These are phyloP conservation scores for Datisca glomerata DNA, from an alignment of 306 rosid species.

Conservation along the genomic window DNA sequence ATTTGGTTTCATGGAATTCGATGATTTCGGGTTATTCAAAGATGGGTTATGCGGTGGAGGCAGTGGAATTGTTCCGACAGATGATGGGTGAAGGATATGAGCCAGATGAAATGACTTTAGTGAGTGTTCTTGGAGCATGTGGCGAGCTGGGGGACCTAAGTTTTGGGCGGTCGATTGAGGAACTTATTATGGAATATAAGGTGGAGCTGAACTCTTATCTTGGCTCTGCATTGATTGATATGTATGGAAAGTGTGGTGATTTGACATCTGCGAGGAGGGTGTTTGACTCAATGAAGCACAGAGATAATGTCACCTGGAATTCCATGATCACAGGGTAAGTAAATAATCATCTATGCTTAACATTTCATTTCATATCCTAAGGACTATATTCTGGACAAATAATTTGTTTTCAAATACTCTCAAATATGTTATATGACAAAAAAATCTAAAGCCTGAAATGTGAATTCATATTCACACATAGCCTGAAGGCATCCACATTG, in stretches of 20 bases:
- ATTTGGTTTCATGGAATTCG: slow-evolving; percentile 87
- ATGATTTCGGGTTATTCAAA: slow-evolving; percentile 67
- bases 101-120: slow-evolving; percentile 69
- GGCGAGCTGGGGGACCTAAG: slow-evolving; percentile 67
- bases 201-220: slow-evolving; percentile 43
- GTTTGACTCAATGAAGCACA: slow-evolving; percentile 42
- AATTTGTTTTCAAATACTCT: neutral
- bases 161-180: slow-evolving; percentile 68
- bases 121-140: slow-evolving; percentile 70
- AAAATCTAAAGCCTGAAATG: neutral
- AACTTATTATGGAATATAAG: slow-evolving; percentile 36
- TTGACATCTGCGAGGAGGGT: slow-evolving; percentile 59
- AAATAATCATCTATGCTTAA: slow-evolving; percentile 1
- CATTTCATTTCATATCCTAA: neutral
- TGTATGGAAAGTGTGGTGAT: slow-evolving; percentile 76
- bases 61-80: slow-evolving; percentile 44
- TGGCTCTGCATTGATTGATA: slow-evolving; percentile 75
- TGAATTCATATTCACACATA: neutral
- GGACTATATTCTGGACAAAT: neutral
- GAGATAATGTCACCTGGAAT: slow-evolving; percentile 76
- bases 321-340: slow-evolving; percentile 78
- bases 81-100: slow-evolving; percentile 51
- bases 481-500: too few relatives aligned
- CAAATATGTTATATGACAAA: too few relatives aligned
- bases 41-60: slow-evolving; percentile 50